Evolutionary conservation across 768 basidiomycete genomes (phyloP), one percentile per base, ranked within the genome.

Genomic region (Suillus lakei): DNA sequence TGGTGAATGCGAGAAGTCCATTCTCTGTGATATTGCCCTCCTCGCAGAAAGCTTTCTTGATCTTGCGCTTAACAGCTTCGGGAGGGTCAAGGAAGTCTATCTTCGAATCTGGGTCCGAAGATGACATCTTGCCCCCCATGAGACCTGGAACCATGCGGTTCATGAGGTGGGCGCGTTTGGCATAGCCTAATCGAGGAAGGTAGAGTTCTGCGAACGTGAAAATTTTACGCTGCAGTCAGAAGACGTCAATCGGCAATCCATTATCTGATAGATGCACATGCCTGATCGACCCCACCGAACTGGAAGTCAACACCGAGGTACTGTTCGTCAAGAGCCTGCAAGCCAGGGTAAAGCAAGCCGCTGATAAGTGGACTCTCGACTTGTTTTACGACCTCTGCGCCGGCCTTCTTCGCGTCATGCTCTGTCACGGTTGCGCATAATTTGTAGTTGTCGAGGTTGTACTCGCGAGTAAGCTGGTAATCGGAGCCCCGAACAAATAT

Each of bases 381-480:
- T 77, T 98, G 97, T 78, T 99, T 99, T 70, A 99, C 98, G 63
- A 99, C 98, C 76, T 99, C 98, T 2, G 98, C 96, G 6, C 98
- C 98, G 0, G 98, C 98, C 78, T 98, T 98, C 77, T 97, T 97
- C 30, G 97, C 95, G 70, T 99, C 98, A 77, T 97, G 96, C 70
- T 98, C 95, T 2, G 94, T 88, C 23, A 97, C 95, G 65, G 88
- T 90, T n/a, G 96, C 88, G 71, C 91, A 93, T 58, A 99, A 86
- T 71, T 86, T 86, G 88, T 95, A 99, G 73, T 96, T 93, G 80
- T 99, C 98, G 72, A 98, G 84, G 71, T 90, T 98, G 84, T 97
- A 99, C 69, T 97, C 95, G 44, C 83, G 85, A 0, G 90, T 88
- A 65, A 99, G 87, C 75, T 99, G 96, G 87, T 96, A 96, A 67